These are phyloP conservation scores for Taphrina communis DNA, from an alignment of 1,139 yeast genomes.

Conservation along the genomic window DNA sequence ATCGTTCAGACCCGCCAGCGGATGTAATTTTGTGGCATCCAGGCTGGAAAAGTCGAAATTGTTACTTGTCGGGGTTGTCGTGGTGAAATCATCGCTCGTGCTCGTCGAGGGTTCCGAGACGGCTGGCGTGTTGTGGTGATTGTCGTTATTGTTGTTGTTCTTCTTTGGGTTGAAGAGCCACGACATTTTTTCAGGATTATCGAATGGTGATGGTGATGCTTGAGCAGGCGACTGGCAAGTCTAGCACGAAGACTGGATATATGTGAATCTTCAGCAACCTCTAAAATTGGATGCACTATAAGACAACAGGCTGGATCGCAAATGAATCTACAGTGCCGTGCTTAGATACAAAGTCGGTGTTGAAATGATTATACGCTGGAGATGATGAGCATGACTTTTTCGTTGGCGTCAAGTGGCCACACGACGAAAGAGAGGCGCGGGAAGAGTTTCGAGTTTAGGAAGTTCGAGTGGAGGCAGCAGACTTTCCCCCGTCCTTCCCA, in stretches of 20 bases:
- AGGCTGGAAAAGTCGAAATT: slow-evolving; percentile 40
- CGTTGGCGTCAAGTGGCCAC: slow-evolving; percentile 2
- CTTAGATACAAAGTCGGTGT: background rate
- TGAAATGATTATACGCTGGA: background rate
- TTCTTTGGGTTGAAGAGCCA: slow-evolving; percentile 33
- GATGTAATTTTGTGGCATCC: slow-evolving; percentile 81
- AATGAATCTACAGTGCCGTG: background rate
- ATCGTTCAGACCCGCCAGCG: slow-evolving; percentile 84
- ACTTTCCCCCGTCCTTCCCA: too few relatives aligned
- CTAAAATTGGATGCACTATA: too few relatives aligned
- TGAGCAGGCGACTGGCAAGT: background rate
- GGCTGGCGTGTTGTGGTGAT: background rate
- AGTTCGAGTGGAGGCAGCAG: background rate
- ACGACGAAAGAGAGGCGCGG: slow-evolving; percentile 10
- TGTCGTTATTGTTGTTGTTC: slow-evolving; percentile 2
- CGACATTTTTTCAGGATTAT: background rate
- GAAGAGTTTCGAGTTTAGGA: slow-evolving; percentile 1
- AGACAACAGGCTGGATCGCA: too few relatives aligned
- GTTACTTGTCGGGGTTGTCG: background rate
- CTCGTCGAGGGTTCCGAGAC: slow-evolving; percentile 6
- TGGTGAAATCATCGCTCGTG: background rate
- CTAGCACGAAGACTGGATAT: background rate
- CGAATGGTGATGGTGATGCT: background rate
- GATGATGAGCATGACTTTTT: slow-evolving; percentile 8
- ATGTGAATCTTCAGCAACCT: too few relatives aligned